phyloP scores from a whole-genome alignment of 768 basidiomycete species.

The Plicaturopsis crispa region DNA sequence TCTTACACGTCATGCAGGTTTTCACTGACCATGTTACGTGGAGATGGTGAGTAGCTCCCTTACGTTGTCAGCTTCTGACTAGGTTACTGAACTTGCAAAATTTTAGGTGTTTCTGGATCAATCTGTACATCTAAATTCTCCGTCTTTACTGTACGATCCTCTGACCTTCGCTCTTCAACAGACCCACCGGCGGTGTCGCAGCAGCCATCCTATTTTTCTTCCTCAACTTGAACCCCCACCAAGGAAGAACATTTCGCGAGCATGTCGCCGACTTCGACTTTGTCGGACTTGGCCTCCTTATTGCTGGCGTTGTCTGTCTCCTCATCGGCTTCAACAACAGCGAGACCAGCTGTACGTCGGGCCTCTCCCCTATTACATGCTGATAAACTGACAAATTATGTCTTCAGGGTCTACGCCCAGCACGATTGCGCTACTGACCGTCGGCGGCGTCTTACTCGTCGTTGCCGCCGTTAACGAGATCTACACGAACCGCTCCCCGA shows the following conservation, averaged over 20 bases:
- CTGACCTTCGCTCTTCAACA: conserved; percentile 17
- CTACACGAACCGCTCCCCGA: conserved; percentile 56
- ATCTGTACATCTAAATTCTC: conserved; percentile 40
- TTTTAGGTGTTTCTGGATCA: conserved; percentile 68
- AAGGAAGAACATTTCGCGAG: conserved; percentile 45
- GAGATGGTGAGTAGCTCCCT: conserved; percentile 50
- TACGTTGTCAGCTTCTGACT: conserved; percentile 1
- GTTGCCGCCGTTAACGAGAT: conserved; percentile 48
- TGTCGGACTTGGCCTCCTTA: conserved; percentile 53
- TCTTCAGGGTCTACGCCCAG: conserved; percentile 45
- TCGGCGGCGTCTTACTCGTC: conserved; percentile 50
- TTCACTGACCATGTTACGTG: conserved; percentile 72
- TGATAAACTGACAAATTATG: not conserved
- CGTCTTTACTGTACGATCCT: not conserved
- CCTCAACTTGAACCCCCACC: conserved; percentile 73
- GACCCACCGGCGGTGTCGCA: conserved; percentile 69
- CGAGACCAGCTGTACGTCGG: conserved; percentile 52
- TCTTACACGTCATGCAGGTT: conserved; percentile 27
- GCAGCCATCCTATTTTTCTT: conserved; percentile 59
- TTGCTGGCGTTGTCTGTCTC: conserved; percentile 58
- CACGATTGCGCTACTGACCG: conserved; percentile 55
- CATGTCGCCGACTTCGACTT: conserved; percentile 70
- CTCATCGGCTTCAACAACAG: conserved; percentile 70
- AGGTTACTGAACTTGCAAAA: conserved; percentile 2
- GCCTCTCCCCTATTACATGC: not conserved